Base-by-base conservation (phyloP, 768 basidiomycete genomes). In the Sutorius australiensis region DNA sequence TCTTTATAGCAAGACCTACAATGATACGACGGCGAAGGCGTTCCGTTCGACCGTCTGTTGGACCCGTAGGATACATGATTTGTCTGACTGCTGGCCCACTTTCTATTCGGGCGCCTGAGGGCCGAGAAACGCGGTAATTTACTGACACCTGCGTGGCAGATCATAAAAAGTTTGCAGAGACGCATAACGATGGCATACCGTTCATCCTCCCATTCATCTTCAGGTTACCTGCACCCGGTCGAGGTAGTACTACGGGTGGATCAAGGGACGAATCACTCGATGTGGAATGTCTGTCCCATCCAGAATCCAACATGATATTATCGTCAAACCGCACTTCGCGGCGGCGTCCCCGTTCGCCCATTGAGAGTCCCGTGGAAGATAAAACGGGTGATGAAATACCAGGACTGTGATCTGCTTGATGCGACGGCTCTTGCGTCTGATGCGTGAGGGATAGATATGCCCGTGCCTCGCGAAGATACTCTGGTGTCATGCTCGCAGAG, bases 1-100 rank as follows among this genome's bases (percentile, higher is more conserved):
- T 81, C 75, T 31, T 63, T 67, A 24, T 74, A 69, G 58, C 82
- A 84, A 1, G 72, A 66, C 46, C 83, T 74, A 52, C 80, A 84
- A 52, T 82, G 77, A 38, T 69, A 69, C 10, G 64, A 67, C 7
- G 58, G 50, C 24, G 53, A 16, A 3, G 55, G 42, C 16, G 40
- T 16, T 34, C 46, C 56, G 17, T 50, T 55, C 17, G 56, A 0
- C 17, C 59, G 59, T 46, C 55, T 57, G 27, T 48, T 59, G 14
- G 53, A 36, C 11, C 28, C 30, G 12, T 48, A 50, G 19, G 54
- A 19, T 7, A 10, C 36, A 30, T 50, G 51, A 28, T 50, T 61
- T 46, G 53, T 38, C 16, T 57, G 64, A 13, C 56, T 50, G 13
- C 47, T 55, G 6, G 46, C 3, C 54, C 59, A 50, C 50, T 45